Base-by-base conservation (phyloP, 2,329 filamentous ascomycete species). In the Leptographium lundbergii region DNA sequence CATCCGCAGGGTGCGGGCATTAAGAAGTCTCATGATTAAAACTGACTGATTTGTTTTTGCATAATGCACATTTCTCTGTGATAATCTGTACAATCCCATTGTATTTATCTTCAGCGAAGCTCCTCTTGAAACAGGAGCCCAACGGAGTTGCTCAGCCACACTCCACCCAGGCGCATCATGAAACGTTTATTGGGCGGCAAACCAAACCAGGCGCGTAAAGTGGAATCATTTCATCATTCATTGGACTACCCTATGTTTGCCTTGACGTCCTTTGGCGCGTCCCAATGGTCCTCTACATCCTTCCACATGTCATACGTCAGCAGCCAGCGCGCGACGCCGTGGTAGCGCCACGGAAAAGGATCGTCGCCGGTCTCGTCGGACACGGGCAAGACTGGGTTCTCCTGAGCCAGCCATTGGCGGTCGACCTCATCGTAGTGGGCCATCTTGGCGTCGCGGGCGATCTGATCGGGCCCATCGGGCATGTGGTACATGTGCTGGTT, bases 401-500 rank as follows among this genome's bases (percentile, higher is more conserved):
- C n/a, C 1, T 22, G 11, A 19, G 22, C 48, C 6, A 36, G 50
- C 62, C 62, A 63, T 24, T 25, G 39, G 19, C 47, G 51, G 47
- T 63, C 62, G 6, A 48, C 9, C 1, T 57, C 53, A 3, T 57
- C 58, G 25, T 19, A 62, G 9, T 57, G 36, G 10, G 19, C 36
- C 10, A 63, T 48, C 4, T 55, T 53, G 7, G 24, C 13, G n/a
- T 64, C 63, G 10, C 63, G 59, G 9, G 53, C 54, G 9, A 22
- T 24, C 59, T 64, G 63, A 0, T 60, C 61, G 0, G 59, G 57
- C 1, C 63, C 63, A 54, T 64, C 62, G 17, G 45, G 59, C 61
- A 64, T 25, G 45, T 64, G 63, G 57, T 62, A 64, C 52, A 62
- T 60, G 32, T 60, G 29, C 39, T 63, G 63, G 54, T 63, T 63